These are phyloP conservation scores for Solanum appendiculatum DNA, from an alignment of 257 asterid genomes.

Conservation along the genomic window DNA sequence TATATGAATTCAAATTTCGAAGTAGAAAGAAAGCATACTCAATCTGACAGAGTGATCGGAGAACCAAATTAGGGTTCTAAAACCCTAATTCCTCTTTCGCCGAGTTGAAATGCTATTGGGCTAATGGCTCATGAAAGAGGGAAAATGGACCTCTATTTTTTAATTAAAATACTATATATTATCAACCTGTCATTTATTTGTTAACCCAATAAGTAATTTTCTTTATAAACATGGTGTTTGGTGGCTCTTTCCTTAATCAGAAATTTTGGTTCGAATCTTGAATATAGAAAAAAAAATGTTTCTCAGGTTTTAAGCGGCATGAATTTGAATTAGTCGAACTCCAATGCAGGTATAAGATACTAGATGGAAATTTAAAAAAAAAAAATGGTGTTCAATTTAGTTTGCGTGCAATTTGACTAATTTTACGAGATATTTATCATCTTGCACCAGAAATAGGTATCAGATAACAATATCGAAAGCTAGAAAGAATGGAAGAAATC, in stretches of 20 bases:
- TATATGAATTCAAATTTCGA: neutral
- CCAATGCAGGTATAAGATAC: neutral
- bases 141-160: neutral
- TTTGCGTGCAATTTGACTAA: neutral
- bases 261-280: neutral
- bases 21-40: neutral
- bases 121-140: neutral
- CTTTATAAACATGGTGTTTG: neutral
- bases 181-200: neutral
- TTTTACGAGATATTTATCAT: neutral
- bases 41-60: neutral
- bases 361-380: neutral
- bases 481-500: neutral
- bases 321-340: neutral
- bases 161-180: neutral
- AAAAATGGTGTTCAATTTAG: neutral
- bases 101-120: neutral
- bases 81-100: constrained; percentile 5
- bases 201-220: neutral
- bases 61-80: neutral
- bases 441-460: neutral
- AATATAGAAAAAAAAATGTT: neutral
- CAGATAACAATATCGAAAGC: neutral
- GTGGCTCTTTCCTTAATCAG: neutral
- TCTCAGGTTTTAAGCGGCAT: neutral